Conservation (phyloP, 345 rosid genomes). For the Salix exigua region DNA sequence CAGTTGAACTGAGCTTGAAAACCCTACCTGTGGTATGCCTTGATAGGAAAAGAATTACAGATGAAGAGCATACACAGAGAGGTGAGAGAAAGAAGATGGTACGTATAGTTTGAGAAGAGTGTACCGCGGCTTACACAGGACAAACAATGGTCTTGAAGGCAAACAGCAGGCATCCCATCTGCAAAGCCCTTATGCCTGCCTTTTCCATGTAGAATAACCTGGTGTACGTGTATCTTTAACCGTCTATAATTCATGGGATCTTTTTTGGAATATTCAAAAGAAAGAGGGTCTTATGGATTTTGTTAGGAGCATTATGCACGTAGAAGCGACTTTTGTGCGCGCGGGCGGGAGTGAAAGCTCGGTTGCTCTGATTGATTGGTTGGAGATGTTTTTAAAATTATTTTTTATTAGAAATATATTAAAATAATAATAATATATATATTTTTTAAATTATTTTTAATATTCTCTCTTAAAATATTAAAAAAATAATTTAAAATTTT, state of each 20-base stretch:
- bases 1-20: background rate
- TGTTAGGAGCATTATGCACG: conserved; percentile 21
- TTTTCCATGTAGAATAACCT: conserved; percentile 13
- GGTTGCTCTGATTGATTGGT: too few species aligned
- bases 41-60: background rate
- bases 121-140: background rate
- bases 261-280: background rate
- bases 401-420: too few species aligned
- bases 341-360: too few species aligned
- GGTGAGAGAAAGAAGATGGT: background rate
- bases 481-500: too few species aligned
- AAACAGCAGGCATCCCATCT: conserved; percentile 4
- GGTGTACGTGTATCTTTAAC: conserved; percentile 20
- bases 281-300: conserved; percentile 2
- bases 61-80: background rate
- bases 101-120: background rate
- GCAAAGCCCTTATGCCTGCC: conserved; percentile 32
- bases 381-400: too few species aligned
- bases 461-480: too few species aligned
- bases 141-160: background rate
- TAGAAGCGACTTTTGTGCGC: background rate
- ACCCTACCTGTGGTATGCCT: conserved; percentile 10
- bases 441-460: too few species aligned
- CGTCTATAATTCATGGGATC: conserved; percentile 11
- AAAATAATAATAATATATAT: too few species aligned